Percentiles rank a stretch among this genome's conserved stretches.
Conservation (phyloP, 225 moss, liverwort and hornwort genomes). For the Physcomitrium patens region DNA sequence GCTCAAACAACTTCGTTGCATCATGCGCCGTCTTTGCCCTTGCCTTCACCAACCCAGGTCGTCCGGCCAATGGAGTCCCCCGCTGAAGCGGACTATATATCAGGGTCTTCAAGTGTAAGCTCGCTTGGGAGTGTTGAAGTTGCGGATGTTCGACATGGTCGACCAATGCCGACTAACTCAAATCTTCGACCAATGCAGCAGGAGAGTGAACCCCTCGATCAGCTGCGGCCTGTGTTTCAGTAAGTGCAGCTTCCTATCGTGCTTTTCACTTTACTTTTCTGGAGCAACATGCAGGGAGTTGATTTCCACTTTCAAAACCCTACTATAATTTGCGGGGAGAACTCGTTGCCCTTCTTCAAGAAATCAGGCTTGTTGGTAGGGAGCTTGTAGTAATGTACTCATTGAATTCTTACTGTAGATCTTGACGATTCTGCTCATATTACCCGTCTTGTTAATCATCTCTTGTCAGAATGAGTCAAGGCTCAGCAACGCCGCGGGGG, state of each 20-base stretch:
- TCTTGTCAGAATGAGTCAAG: slow-evolving; percentile 57
- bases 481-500: slow-evolving; percentile 58
- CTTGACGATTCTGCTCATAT: slow-evolving; percentile 11
- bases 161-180: slow-evolving; percentile 59
- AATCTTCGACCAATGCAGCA: slow-evolving; percentile 70
- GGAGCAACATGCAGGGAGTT: neutral
- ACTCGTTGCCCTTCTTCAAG: no score
- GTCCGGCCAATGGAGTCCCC: slow-evolving; percentile 30
- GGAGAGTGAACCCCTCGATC: slow-evolving; percentile 75
- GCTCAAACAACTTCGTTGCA: slow-evolving; percentile 39
- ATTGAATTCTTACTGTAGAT: neutral
- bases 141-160: slow-evolving; percentile 57
- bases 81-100: slow-evolving; percentile 66
- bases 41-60: slow-evolving; percentile 56
- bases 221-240: slow-evolving; percentile 57
- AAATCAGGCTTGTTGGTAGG: no score
- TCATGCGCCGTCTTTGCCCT: slow-evolving; percentile 68
- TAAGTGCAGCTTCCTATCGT: slow-evolving; percentile 43
- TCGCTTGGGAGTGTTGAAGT: slow-evolving; percentile 81
- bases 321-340: no score
- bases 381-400: neutral
- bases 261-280: slow-evolving; percentile 2
- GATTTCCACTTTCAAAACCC: no score
- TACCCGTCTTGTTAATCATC: slow-evolving; percentile 2
- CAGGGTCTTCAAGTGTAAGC: slow-evolving; percentile 91